Evolutionary conservation across 2,329 filamentous ascomycete genomes (phyloP), one percentile per base, ranked within the genome.

Genomic region (Epichloe gansuensis): DNA sequence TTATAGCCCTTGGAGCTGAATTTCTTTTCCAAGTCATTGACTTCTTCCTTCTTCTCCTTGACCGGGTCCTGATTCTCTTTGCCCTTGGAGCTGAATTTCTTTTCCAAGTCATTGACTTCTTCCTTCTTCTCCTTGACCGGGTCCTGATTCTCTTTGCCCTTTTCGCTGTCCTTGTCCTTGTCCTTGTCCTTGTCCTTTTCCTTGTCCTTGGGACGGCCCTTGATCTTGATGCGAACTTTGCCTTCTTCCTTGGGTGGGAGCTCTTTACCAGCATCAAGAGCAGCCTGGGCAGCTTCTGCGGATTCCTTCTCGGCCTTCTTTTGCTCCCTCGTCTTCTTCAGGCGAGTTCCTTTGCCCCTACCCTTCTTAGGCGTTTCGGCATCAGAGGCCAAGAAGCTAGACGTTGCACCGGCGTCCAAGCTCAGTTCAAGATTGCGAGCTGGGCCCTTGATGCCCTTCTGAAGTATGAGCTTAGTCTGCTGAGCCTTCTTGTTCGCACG

Each of bases 1-100:
- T 94, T 89, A 71, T 94, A 98, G 17, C 87, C 89, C 66, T 95
- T 95, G 49, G 89, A 93, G 58, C 87, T 84, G 68, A 87, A 93
- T 54, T 78, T 77, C 54, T 80, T 77, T 54, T 83, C 77, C 23
- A 80, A 74, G 4, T 78, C 75, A 39, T 73, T 71, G 8, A 71
- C 67, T 31, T 76, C 73, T 52, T 76, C 75, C 43, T 67, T 67
- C 64, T 71, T 76, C 51, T 78, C 76, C 58, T 77, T 75, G 41
- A 75, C 71, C 58, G 75, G 73, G 49, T 70, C 66, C 64, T 64
- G n/a, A n/a, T 63, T 54, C 60, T 58, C 62, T 56, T 65, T 66
- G 48, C 69, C 68, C 65, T 63, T 74, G 49, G 89, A 93, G 58
- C 87, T 84, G 68, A 87, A 93, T 54, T 78, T 77, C 54, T 80